A percentile compares a stretch with the other conserved stretches of the same genome.
These are phyloP conservation scores for Lumnitzera racemosa DNA, from an alignment of 345 rosid species.

Conservation along the genomic window DNA sequence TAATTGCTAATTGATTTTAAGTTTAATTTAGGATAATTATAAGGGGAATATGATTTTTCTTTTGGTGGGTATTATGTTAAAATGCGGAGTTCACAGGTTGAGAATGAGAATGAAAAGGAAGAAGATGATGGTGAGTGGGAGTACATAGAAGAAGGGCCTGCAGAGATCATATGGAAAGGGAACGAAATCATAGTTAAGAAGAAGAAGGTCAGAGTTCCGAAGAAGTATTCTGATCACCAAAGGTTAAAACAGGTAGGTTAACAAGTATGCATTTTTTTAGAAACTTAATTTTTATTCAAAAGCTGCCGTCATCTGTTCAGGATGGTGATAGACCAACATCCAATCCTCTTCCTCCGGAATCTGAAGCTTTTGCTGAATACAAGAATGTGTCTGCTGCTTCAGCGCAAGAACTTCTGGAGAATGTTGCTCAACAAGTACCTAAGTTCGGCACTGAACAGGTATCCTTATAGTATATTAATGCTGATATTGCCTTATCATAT, in stretches of 20 bases:
- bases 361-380: constrained; percentile 45
- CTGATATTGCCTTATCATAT: constrained; percentile 5
- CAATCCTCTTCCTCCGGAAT: constrained; percentile 85
- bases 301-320: constrained; percentile 26
- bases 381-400: constrained; percentile 32
- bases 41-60: too few relatives aligned
- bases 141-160: constrained; percentile 81
- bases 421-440: constrained; percentile 80
- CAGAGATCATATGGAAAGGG: constrained; percentile 84
- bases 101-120: constrained; percentile 7
- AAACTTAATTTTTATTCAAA: constrained; percentile 1
- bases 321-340: constrained; percentile 72
- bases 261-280: constrained; percentile 4
- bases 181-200: constrained; percentile 79
- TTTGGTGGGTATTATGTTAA: too few relatives aligned
- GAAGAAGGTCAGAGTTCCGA: constrained; percentile 71
- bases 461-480: neutral
- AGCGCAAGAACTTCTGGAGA: constrained; percentile 60
- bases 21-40: too few relatives aligned
- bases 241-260: constrained; percentile 40
- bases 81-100: constrained; percentile 7
- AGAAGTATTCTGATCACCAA: constrained; percentile 26
- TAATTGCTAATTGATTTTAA: too few relatives aligned
- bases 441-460: constrained; percentile 98
- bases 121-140: constrained; percentile 72